These are phyloP conservation scores for Physocladia obscura DNA, from an alignment of 192 early-diverging fungal genomes.

Conservation along the genomic window DNA sequence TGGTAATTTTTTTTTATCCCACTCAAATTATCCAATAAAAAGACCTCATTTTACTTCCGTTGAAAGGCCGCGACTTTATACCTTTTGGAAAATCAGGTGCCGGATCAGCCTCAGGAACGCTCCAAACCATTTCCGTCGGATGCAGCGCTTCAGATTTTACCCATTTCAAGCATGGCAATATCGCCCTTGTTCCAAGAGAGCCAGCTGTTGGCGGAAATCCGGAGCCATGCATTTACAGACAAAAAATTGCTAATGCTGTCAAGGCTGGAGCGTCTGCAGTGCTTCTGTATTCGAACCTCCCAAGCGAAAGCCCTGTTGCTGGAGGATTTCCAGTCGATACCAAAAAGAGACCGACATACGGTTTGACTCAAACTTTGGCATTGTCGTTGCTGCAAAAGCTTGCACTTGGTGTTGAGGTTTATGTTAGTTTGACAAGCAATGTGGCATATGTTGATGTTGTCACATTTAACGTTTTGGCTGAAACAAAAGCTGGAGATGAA, in stretches of 20 bases:
- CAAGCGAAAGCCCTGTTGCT: conserved; percentile 3
- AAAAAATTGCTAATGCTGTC: conserved; percentile 26
- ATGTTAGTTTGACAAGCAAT: conserved; percentile 14
- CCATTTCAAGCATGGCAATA: background rate
- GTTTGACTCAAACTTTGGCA: conserved; percentile 20
- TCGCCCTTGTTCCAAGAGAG: conserved; percentile 20
- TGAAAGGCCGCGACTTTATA: conserved; percentile 2
- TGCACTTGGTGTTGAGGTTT: background rate
- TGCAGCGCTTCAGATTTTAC: conserved; percentile 21
- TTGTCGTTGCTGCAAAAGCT: conserved; percentile 22
- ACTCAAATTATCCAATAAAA: no score
- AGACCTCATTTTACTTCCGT: background rate
- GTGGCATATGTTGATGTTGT: conserved; percentile 6
- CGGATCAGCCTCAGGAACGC: background rate
- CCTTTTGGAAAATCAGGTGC: conserved; percentile 12
- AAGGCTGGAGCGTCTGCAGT: conserved; percentile 28
- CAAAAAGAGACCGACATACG: conserved; percentile 7
- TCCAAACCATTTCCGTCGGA: conserved; percentile 7
- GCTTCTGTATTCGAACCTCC: conserved; percentile 23
- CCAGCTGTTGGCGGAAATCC: background rate
- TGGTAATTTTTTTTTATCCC: no score
- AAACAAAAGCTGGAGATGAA: conserved; percentile 26
- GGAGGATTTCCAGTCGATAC: conserved; percentile 9
- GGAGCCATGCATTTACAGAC: conserved; percentile 16
- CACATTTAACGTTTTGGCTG: conserved; percentile 41